Conservation (phyloP, 2,329 filamentous ascomycete genomes). For the Fusarium chlamydosporum region DNA sequence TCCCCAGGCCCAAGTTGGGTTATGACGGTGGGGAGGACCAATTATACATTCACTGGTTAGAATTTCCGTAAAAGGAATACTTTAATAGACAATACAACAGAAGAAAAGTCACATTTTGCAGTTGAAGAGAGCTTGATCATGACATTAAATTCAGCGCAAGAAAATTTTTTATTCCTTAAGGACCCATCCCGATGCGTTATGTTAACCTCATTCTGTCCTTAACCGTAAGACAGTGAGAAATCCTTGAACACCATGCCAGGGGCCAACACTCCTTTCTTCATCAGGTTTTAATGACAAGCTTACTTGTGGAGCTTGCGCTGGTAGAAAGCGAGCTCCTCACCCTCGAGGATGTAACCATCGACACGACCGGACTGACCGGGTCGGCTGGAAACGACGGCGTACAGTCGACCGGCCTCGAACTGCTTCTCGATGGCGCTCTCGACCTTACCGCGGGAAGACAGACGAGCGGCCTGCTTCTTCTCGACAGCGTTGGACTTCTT, state of each 20-base stretch:
- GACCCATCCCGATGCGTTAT: constrained; percentile 57
- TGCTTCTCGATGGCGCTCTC: constrained; percentile 94
- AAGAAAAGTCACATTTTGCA: constrained; percentile 36
- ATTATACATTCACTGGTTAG: constrained; percentile 15
- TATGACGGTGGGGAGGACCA: constrained; percentile 18
- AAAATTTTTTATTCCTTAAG: constrained; percentile 57
- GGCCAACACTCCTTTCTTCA: constrained; percentile 47
- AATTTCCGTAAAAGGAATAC: not conserved
- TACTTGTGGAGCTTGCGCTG: constrained; percentile 99
- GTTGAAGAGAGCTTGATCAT: constrained; percentile 49
- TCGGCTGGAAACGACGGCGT: constrained; percentile 90
- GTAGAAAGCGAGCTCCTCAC: constrained; percentile 99
- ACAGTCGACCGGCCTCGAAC: constrained; percentile 99
- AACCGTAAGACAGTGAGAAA: constrained; percentile 56
- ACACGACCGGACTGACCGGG: constrained; percentile 97
- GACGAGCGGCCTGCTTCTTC: constrained; percentile 95
- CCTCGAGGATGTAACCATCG: constrained; percentile 98
- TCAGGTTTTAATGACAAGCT: constrained; percentile 54
- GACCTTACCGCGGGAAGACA: constrained; percentile 89
- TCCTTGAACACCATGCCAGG: constrained; percentile 58
- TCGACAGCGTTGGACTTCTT: constrained; percentile 97
- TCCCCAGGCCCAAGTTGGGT: constrained; percentile 1
- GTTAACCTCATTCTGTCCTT: constrained; percentile 57
- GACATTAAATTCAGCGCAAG: constrained; percentile 53
- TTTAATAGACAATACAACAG: not conserved